phyloP scores from a whole-genome alignment of 2,329 filamentous ascomycete genomes.

The Helicocarpus griseus region DNA sequence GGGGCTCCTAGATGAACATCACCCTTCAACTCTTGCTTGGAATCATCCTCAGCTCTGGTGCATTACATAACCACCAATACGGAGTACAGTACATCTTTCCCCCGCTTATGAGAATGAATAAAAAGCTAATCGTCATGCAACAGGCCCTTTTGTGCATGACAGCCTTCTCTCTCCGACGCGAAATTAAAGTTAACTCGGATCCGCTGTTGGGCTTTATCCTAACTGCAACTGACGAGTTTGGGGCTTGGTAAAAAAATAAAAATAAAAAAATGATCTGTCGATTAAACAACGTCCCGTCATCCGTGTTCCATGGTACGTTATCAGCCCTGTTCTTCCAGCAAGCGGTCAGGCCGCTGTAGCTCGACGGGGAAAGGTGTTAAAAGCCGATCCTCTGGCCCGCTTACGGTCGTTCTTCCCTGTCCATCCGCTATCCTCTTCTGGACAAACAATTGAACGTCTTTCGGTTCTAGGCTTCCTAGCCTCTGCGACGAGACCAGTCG shows the following conservation, averaged over 20 bases:
- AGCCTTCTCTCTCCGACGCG: no score
- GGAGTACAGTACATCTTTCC: no score
- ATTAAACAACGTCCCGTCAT: neutral
- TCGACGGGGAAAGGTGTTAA: neutral
- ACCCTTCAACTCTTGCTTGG: neutral
- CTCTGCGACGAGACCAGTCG: neutral
- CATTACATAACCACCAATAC: neutral
- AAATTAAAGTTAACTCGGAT: neutral
- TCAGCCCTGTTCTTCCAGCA: neutral
- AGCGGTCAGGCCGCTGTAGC: neutral
- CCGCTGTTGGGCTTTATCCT: neutral
- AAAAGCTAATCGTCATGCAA: no score
- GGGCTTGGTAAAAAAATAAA: neutral
- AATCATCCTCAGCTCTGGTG: neutral
- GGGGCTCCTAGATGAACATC: neutral
- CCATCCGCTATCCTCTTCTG: neutral
- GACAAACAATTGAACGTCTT: neutral
- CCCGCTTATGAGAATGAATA: no score
- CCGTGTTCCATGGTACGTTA: neutral
- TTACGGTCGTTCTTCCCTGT: neutral
- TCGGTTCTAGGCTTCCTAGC: neutral
- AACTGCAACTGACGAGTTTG: neutral
- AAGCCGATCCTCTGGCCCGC: neutral
- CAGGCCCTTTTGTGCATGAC: no score
- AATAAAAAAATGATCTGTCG: slow-evolving; percentile 2